A percentile compares a stretch with the other conserved stretches of the same genome.
Conservation (phyloP, 495 filamentous ascomycete genomes). For the Articulospora tetracladia region DNA sequence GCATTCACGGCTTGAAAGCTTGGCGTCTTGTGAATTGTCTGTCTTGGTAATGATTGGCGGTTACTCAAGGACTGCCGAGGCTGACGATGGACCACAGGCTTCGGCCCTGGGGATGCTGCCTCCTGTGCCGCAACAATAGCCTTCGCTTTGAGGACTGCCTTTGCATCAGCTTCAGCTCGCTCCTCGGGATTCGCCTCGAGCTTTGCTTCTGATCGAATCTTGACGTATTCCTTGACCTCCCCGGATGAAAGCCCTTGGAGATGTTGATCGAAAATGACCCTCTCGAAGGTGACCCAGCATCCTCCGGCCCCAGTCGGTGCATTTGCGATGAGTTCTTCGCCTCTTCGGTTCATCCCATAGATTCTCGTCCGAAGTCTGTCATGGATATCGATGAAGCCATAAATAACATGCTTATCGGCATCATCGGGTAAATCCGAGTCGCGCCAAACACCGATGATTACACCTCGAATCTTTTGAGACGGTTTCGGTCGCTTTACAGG, state of each 20-base stretch:
- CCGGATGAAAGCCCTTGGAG: conserved; percentile 42
- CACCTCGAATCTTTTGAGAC: conserved; percentile 34
- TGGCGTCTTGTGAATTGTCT: conserved; percentile 16
- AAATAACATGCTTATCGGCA: conserved; percentile 43
- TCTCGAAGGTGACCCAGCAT: conserved; percentile 52
- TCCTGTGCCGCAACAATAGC: conserved; percentile 26
- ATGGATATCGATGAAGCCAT: conserved; percentile 50
- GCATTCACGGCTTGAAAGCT: conserved; percentile 21
- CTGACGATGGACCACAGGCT: conserved; percentile 24
- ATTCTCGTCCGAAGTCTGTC: conserved; percentile 51
- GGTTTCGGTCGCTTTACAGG: conserved; percentile 20
- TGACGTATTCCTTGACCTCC: conserved; percentile 52
- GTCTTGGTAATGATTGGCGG: conserved; percentile 29
- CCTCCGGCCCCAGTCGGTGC: conserved; percentile 48
- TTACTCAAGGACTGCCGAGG: conserved; percentile 29
- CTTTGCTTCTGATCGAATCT: conserved; percentile 36
- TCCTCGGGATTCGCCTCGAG: conserved; percentile 30
- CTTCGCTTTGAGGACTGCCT: conserved; percentile 37
- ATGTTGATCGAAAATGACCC: conserved; percentile 45
- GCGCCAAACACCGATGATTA: conserved; percentile 50
- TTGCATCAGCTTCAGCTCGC: conserved; percentile 26
- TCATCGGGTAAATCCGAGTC: conserved; percentile 39
- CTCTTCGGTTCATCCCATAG: conserved; percentile 33
- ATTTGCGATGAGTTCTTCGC: conserved; percentile 33
- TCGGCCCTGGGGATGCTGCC: conserved; percentile 5